Base-by-base conservation (phyloP, 2,329 filamentous ascomycete species). In the Rutstroemia sp. region DNA sequence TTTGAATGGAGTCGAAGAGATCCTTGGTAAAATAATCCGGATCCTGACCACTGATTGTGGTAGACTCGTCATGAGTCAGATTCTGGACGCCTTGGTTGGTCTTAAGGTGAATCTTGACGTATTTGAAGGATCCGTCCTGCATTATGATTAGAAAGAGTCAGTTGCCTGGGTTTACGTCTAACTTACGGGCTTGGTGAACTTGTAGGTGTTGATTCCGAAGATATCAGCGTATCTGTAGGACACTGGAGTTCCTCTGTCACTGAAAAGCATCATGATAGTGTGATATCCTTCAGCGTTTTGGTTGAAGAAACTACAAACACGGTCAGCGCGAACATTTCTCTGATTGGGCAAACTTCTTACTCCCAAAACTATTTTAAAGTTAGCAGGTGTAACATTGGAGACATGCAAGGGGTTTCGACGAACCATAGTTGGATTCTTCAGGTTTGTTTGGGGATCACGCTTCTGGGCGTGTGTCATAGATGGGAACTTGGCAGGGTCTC, bases 401-500 rank as follows among this genome's bases (percentile, higher is more conserved):
- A 34, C 10, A 12, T 34, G 10, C 9, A 34, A 34, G 12, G 10
- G 30, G 2, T 10, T 9, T 14, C 10, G 30, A 34, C 30, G 10
- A 34, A 34, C 30, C 30, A 34, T 34, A 34, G 5, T 82, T 85
- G 12, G 76, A 76, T 58, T 82, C 78, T 51, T 81, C 83, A 5
- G 88, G 71, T 67, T 89, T 83, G 3, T 83, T 88, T 81, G 74
- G 0, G 86, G 86, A 64, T 89, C 75, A 17, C 86, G 77, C 76
- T 89, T 89, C 68, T 89, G 86, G 0, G 85, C 87, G 68, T 88
- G 86, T 52, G 88, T 88, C 65, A 88, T 85, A 65, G 84, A 74
- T 25, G 86, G 86, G 67, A 88, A 89, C 70, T 89, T 89, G 61
- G 83, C 78, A 0, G 86, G 83, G 60, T 89, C 86, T 53, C 86